These are phyloP conservation scores for Cornus florida DNA, from an alignment of 148 eudicot genomes.

Conservation along the genomic window DNA sequence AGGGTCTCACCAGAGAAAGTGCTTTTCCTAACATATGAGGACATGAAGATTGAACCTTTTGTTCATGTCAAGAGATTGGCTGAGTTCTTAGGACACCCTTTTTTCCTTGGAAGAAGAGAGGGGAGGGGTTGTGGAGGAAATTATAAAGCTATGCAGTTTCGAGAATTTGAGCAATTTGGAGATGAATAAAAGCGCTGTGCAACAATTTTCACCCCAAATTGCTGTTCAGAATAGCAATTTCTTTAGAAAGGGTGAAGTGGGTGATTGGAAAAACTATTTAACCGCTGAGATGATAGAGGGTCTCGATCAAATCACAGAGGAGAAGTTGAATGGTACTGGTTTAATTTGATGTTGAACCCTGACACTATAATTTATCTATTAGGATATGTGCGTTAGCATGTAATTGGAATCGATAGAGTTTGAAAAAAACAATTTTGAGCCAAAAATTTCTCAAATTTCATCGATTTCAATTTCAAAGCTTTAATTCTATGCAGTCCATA, in stretches of 20 bases:
- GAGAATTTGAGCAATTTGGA: background rate
- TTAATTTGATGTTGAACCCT: too few species aligned
- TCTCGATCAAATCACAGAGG: background rate
- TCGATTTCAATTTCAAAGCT: too few species aligned
- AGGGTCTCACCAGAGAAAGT: background rate
- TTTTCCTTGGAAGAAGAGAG: conserved; percentile 12
- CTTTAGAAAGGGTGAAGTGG: background rate
- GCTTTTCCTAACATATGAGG: conserved; percentile 15
- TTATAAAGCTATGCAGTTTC: background rate
- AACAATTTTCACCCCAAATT: too few species aligned
- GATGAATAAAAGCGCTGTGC: background rate
- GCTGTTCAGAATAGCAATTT: too few species aligned
- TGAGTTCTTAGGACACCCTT: conserved; percentile 1
- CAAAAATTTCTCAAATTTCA: too few species aligned
- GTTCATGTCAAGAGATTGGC: conserved; percentile 10
- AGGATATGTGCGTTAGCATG: too few species aligned
- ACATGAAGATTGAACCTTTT: conserved; percentile 10
- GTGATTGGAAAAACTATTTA: background rate
- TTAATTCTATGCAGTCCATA: too few species aligned
- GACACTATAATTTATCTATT: too few species aligned
- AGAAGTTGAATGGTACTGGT: background rate
- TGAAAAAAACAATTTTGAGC: too few species aligned
- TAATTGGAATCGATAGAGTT: too few species aligned
- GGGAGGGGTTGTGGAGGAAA: background rate
- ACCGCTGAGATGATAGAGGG: background rate